Conservation (phyloP, 768 basidiomycete genomes). For the Naganishia onofrii region DNA sequence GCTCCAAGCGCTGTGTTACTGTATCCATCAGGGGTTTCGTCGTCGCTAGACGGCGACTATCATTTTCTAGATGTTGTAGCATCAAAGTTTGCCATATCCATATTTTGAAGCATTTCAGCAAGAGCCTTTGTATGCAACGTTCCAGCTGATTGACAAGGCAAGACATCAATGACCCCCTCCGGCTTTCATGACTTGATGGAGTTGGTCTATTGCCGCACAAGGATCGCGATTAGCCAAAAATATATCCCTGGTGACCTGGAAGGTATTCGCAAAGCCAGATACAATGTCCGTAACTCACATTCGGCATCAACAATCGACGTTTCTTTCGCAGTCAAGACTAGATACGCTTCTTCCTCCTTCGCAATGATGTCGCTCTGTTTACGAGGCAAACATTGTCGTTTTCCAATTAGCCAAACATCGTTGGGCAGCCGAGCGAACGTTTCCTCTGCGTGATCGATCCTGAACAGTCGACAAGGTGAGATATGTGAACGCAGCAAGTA, state of each 20-base stretch:
- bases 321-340: neutral
- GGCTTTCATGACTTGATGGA: neutral
- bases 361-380: neutral
- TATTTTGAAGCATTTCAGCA: too few species aligned
- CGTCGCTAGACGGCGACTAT: too few species aligned
- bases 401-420: slow-evolving; percentile 8
- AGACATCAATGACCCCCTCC: neutral
- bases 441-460: slow-evolving; percentile 15
- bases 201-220: neutral
- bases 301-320: slow-evolving; percentile 21
- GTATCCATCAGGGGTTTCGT: too few species aligned
- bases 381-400: neutral
- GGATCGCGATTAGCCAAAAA: neutral
- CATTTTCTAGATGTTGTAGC: too few species aligned
- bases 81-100: too few species aligned
- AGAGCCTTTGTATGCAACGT: too few species aligned
- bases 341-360: slow-evolving; percentile 3
- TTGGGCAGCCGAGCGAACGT: neutral
- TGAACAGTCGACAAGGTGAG: neutral
- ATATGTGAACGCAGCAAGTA: neutral
- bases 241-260: neutral
- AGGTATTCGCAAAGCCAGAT: neutral
- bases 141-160: neutral
- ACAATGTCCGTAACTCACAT: neutral
- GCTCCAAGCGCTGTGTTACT: neutral